Evolutionary conservation across 2,329 filamentous ascomycete genomes (phyloP), one percentile per base, ranked within the genome.

Genomic region (Claviceps sp.): DNA sequence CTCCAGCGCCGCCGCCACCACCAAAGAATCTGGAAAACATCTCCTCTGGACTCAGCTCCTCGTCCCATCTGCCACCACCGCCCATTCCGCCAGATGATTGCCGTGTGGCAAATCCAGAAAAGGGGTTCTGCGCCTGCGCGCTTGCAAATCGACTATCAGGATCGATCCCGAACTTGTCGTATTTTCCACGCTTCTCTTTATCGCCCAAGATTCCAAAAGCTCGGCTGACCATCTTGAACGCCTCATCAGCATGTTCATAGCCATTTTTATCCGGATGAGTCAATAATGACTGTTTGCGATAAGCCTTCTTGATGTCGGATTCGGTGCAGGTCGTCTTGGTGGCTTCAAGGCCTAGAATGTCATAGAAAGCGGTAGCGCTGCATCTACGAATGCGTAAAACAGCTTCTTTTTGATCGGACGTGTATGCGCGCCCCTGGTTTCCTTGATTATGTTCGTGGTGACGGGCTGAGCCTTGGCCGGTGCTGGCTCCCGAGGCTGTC

Each of bases 191-290:
- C 80, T 97, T 97, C 58, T 97, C 91, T 63, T 89, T 80, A 67
- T 98, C 93, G 56, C 89, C 91, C 48, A 98, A 74, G 50, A 97
- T 82, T 60, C 94, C 87, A 67, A 98, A 98, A 16, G 93, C 93
- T 61, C 89, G 80, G 62, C 88, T 87, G 24, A 98, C 89, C 87
- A 96, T 87, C 75, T 98, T 98, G 74, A 98, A 98, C 37, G 93
- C 93, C 73, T 98, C 93, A 66, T 96, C 93, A 52, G 93, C 91
- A 55, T 94, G 82, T 40, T 91, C 84, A 67, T 96, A 90, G 49
- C 90, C 90, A 76, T 98, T 98, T 75, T 98, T 98, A 75, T 98
- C 93, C 57, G 93, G 93, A 74, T 98, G 93, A 54, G 93, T 98
- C 64, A 97, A 76, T 62, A 98, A 73, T 65, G 87, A 93, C 66